A percentile compares a stretch with the other conserved stretches of the same genome.
Conservation (phyloP, 2,329 filamentous ascomycete genomes). For the Triangularia verruculosa region DNA sequence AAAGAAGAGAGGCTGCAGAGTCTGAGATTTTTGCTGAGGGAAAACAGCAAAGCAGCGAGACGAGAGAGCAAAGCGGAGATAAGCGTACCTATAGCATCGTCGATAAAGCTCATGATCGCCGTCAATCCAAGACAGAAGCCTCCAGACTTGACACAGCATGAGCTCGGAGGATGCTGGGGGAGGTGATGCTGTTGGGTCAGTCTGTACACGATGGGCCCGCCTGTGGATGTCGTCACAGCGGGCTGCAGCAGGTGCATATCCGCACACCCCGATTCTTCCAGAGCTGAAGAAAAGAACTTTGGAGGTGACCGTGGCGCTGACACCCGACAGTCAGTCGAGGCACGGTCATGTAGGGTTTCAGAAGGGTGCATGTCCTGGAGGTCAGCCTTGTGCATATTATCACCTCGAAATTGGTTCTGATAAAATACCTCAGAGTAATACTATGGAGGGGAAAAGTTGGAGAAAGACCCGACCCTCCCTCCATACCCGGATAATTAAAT, state of each 20-base stretch:
- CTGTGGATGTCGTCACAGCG: neutral
- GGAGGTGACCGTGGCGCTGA: neutral
- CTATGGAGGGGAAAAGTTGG: too few species aligned
- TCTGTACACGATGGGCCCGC: neutral
- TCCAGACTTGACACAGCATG: neutral
- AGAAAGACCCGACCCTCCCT: too few species aligned
- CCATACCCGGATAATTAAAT: too few species aligned
- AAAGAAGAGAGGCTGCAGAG: neutral
- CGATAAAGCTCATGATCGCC: slow-evolving; percentile 3
- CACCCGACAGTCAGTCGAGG: neutral
- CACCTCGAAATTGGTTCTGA: neutral
- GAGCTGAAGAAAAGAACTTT: neutral
- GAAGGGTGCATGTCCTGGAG: neutral
- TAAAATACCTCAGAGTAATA: neutral
- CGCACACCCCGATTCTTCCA: neutral
- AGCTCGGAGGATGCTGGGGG: neutral
- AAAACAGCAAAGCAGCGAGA: neutral
- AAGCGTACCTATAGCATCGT: slow-evolving; percentile 3
- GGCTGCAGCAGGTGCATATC: neutral
- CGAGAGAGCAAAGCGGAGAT: neutral
- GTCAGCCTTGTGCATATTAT: neutral
- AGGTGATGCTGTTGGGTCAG: neutral
- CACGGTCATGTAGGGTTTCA: neutral
- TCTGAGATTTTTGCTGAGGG: neutral
- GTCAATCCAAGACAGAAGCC: neutral